Evolutionary conservation across 2,329 filamentous ascomycete genomes (phyloP), one percentile per base, ranked within the genome.

Genomic region (Colletotrichum australisinense): DNA sequence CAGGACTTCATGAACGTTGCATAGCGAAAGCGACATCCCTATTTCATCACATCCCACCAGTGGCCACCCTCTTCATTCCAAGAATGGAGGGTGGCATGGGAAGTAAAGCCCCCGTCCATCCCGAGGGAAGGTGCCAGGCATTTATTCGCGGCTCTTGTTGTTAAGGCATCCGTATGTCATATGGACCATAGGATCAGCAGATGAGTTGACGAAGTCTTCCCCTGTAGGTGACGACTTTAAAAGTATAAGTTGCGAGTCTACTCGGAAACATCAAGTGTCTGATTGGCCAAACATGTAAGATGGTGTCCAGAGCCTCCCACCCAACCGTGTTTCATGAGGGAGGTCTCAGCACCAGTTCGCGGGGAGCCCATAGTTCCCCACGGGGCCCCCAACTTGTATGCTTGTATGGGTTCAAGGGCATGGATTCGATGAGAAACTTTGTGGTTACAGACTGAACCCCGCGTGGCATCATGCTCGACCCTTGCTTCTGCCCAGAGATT

Each of bases 291-390:
- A 32, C 35, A 49, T 52, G 32, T 22, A n/a, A 46, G 42, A 53
- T 35, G 26, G 38, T 69, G 69, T 28, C 2, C 22, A 42, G 11
- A 49, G 28, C 35, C 8, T 56, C 14, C 22, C 26, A 22, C 46
- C 14, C 59, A 63, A 30, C 32, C 38, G 26, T 32, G 38, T 49
- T 63, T 49, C 66, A 30, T 38, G 38, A 55, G 42, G 38, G 66
- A n/a, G 42, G 46, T 12, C 53, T 55, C 32, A 19, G 42, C 55
- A 73, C 26, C 60, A 35, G 67, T 72, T 73, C 42, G 53, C 62
- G 52, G 63, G 6, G 46, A 65, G 32, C 30, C 22, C 53, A 46
- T 22, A 64, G n/a, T 49, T 59, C 46, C 66, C 70, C 66, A 38
- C 30, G 66, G 59, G 66, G 70, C 4, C n/a, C 30, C 12, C 30